phyloP scores from a whole-genome alignment of 2,329 filamentous ascomycete species.

The Aspergillus thermomutatus region DNA sequence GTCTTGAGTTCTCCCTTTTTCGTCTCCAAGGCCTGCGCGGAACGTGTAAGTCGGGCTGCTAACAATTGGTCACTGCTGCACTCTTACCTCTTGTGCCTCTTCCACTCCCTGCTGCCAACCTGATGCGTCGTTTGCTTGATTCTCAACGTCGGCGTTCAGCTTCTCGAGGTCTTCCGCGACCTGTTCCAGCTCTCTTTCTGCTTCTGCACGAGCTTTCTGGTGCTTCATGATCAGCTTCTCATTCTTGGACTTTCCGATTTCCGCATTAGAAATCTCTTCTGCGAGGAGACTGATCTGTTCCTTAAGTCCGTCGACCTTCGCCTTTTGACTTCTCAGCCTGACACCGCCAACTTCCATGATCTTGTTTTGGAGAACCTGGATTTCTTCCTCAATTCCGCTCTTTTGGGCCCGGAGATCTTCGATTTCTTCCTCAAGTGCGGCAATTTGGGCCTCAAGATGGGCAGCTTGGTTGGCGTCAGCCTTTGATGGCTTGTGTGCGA shows the following conservation, averaged over 20 bases:
- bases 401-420: constrained; percentile 78
- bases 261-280: constrained; percentile 79
- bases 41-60: background rate
- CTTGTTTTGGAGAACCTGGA: constrained; percentile 87
- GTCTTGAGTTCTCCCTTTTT: constrained; percentile 78
- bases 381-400: constrained; percentile 86
- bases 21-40: constrained; percentile 58
- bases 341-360: constrained; percentile 99
- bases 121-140: constrained; percentile 72
- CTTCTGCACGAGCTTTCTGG: constrained; percentile 75
- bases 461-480: constrained; percentile 72
- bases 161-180: constrained; percentile 70
- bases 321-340: constrained; percentile 82
- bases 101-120: constrained; percentile 71
- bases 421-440: constrained; percentile 71
- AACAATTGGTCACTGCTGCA: background rate
- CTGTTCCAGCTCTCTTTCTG: constrained; percentile 72
- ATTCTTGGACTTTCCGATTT: constrained; percentile 85
- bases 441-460: constrained; percentile 73
- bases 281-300: constrained; percentile 76
- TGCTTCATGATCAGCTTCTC: constrained; percentile 89
- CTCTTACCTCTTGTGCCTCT: constrained; percentile 66
- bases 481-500: constrained; percentile 76
- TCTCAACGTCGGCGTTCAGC: constrained; percentile 73
- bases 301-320: constrained; percentile 84